These are phyloP conservation scores for Plantago coronopus DNA, from an alignment of 305 asterid genomes.

Conservation along the genomic window DNA sequence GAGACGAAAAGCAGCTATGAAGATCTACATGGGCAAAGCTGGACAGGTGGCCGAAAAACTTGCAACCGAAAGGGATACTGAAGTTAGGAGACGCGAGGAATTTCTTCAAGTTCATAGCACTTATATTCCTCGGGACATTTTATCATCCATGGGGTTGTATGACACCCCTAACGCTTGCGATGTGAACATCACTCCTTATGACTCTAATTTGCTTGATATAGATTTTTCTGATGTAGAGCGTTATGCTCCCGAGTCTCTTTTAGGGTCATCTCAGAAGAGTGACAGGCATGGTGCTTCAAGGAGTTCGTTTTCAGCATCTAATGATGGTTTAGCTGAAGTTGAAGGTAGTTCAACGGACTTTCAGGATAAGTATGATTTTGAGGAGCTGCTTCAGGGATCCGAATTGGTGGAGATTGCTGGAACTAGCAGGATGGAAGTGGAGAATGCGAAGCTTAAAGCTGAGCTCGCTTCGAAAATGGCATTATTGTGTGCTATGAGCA, in stretches of 20 bases:
- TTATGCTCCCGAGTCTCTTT: slow-evolving; percentile 79
- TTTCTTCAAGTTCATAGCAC: slow-evolving; percentile 60
- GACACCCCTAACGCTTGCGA: slow-evolving; percentile 82
- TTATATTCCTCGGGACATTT: slow-evolving; percentile 76
- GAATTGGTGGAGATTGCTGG: slow-evolving; percentile 91
- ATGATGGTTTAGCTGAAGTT: slow-evolving; percentile 52
- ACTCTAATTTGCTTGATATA: slow-evolving; percentile 69
- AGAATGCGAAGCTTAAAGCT: slow-evolving; percentile 90
- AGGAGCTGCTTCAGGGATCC: slow-evolving; percentile 50
- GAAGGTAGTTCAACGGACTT: slow-evolving; percentile 39
- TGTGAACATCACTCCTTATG: slow-evolving; percentile 81
- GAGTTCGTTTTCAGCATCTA: slow-evolving; percentile 55
- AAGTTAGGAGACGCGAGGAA: slow-evolving; percentile 82
- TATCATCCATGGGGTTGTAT: slow-evolving; percentile 81
- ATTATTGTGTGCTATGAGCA: slow-evolving; percentile 57
- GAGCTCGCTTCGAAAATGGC: slow-evolving; percentile 99
- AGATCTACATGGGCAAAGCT: slow-evolving; percentile 95
- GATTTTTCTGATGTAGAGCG: slow-evolving; percentile 79
- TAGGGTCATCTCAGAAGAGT: slow-evolving; percentile 49
- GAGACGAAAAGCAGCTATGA: slow-evolving; percentile 84
- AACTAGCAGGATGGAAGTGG: slow-evolving; percentile 93
- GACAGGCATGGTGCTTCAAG: slow-evolving; percentile 53
- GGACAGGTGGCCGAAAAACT: slow-evolving; percentile 95
- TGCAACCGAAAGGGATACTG: slow-evolving; percentile 78
- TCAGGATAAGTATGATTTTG: slow-evolving; percentile 47